These are phyloP conservation scores for Pichia sp. DNA, from an alignment of 1,139 yeast species.

Conservation along the genomic window DNA sequence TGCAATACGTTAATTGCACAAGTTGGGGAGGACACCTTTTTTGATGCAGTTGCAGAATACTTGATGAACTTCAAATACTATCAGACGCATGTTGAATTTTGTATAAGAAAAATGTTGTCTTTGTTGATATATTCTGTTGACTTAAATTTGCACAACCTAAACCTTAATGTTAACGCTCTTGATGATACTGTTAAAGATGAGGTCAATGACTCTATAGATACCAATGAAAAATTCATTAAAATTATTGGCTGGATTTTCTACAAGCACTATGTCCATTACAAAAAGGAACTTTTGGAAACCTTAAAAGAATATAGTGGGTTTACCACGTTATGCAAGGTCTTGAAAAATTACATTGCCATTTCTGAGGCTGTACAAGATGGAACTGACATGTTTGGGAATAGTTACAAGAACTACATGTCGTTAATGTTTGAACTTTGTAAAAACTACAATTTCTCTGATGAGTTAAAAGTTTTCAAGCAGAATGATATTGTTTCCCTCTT, in stretches of 20 bases:
- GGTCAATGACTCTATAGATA: constrained; percentile 20
- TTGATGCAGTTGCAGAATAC: constrained; percentile 23
- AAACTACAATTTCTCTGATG: constrained; percentile 37
- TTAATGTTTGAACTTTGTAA: constrained; percentile 51
- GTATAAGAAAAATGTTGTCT: constrained; percentile 44
- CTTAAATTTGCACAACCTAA: constrained; percentile 37
- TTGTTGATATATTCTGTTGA: constrained; percentile 37
- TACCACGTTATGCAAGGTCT: constrained; percentile 25
- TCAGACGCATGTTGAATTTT: constrained; percentile 36
- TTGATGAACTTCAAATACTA: constrained; percentile 36
- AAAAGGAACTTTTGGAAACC: constrained; percentile 37
- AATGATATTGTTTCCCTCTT: constrained; percentile 54
- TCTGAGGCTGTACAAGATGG: constrained; percentile 18
- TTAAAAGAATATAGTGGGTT: constrained; percentile 51
- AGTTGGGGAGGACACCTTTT: constrained; percentile 26
- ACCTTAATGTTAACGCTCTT: constrained; percentile 29
- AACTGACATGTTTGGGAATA: constrained; percentile 27
- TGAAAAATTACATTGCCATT: constrained; percentile 25
- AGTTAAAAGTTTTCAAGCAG: constrained; percentile 44
- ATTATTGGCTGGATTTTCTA: constrained; percentile 46
- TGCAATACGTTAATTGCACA: constrained; percentile 21
- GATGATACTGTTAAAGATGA: constrained; percentile 19
- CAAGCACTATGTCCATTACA: constrained; percentile 43
- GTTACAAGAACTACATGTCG: constrained; percentile 45
- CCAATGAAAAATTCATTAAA: constrained; percentile 29